These are phyloP conservation scores for Centella asiatica DNA, from an alignment of 129 eudicot species.

Conservation along the genomic window DNA sequence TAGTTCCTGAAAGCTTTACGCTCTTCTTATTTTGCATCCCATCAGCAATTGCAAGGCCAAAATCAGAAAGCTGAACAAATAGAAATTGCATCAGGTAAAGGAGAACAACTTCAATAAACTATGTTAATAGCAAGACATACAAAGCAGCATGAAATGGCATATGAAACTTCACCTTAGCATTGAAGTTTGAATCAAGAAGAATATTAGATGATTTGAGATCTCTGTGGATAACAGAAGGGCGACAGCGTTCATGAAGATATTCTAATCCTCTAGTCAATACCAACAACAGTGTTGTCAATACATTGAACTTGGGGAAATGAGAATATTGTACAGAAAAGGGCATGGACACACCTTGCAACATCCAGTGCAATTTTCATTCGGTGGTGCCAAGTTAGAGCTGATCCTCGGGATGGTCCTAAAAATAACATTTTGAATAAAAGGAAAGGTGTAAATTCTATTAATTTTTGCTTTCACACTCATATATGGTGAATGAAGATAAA, in stretches of 20 bases:
- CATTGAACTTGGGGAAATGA: not conserved
- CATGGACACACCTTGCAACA: conserved; percentile 56
- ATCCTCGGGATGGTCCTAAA: conserved; percentile 71
- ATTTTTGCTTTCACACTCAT: no score
- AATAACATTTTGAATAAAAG: not conserved
- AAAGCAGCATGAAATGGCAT: not conserved
- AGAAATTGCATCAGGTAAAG: conserved; percentile 13
- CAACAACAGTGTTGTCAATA: conserved; percentile 3
- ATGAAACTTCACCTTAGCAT: conserved; percentile 65
- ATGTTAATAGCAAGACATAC: not conserved
- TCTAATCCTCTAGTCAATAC: conserved; percentile 62
- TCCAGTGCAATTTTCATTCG: conserved; percentile 91
- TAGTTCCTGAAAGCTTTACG: conserved; percentile 64
- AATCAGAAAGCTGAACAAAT: conserved; percentile 69
- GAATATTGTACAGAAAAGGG: not conserved
- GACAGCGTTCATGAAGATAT: conserved; percentile 86
- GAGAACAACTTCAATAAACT: not conserved
- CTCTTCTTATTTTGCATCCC: conserved; percentile 49
- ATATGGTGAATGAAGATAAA: not conserved
- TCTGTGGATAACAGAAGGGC: conserved; percentile 84
- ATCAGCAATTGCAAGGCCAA: conserved; percentile 63
- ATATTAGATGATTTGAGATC: conserved; percentile 85
- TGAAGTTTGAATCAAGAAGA: conserved; percentile 80
- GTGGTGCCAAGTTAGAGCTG: conserved; percentile 62
- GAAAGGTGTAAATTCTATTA: not conserved